A percentile compares a stretch with the other conserved stretches of the same genome.
Conservation (phyloP, 495 filamentous ascomycete genomes). For the Amphirosellinia nigrospora region DNA sequence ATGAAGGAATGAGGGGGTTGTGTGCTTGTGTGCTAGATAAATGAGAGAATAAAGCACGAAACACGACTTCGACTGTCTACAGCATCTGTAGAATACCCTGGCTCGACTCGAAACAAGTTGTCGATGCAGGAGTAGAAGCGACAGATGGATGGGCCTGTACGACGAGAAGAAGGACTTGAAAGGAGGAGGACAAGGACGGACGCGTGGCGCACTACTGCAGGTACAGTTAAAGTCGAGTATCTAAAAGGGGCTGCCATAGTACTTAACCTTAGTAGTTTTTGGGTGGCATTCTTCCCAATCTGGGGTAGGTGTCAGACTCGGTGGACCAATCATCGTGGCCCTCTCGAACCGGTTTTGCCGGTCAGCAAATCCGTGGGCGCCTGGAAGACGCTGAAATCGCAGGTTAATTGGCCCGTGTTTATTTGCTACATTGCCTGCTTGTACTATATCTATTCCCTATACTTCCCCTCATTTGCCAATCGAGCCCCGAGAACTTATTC, state of each 20-base stretch:
- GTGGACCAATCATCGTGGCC: slow-evolving; percentile 15
- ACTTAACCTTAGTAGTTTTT: too few species aligned
- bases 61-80: not conserved
- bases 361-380: not conserved
- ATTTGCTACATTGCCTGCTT: not conserved
- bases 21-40: not conserved
- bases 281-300: slow-evolving; percentile 13
- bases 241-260: too few species aligned
- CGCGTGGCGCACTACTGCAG: slow-evolving; percentile 23
- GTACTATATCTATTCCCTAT: not conserved
- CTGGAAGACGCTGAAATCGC: not conserved
- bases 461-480: not conserved
- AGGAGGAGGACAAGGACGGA: not conserved
- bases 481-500: too few species aligned
- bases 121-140: slow-evolving; percentile 2
- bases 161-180: not conserved
- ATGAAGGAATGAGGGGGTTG: not conserved
- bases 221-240: slow-evolving; percentile 14
- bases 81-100: slow-evolving; percentile 1
- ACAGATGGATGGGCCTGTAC: not conserved
- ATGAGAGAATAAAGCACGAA: slow-evolving; percentile 12
- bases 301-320: slow-evolving; percentile 7
- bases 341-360: not conserved
- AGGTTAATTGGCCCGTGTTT: not conserved
- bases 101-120: slow-evolving; percentile 19